These are phyloP conservation scores for Aspergillus fumigatus DNA, from an alignment of 2,329 filamentous ascomycete genomes.

Conservation along the genomic window DNA sequence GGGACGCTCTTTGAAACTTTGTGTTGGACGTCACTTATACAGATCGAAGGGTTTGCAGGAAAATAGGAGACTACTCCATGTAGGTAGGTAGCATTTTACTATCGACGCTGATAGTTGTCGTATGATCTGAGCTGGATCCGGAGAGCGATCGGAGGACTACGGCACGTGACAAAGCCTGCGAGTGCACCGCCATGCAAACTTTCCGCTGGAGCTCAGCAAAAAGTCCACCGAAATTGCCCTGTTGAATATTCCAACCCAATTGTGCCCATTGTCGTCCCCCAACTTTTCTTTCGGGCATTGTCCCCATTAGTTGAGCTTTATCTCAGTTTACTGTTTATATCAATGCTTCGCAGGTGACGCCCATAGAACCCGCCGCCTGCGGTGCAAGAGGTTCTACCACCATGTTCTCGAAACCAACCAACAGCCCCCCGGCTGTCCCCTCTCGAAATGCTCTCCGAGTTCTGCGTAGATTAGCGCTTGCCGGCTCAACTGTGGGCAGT, in stretches of 20 bases:
- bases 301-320: background rate
- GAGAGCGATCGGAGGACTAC: conserved; percentile 6
- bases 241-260: conserved; percentile 1
- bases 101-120: background rate
- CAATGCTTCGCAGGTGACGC: conserved; percentile 13
- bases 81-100: too few relatives aligned
- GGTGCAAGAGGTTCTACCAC: conserved; percentile 17
- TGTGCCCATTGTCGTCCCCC: background rate
- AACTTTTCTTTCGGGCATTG: background rate
- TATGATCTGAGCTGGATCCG: conserved; percentile 9
- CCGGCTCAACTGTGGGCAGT: conserved; percentile 36
- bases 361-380: conserved; percentile 20
- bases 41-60: background rate
- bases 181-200: conserved; percentile 12
- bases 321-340: background rate
- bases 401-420: conserved; percentile 32
- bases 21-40: background rate
- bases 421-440: conserved; percentile 31
- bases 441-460: conserved; percentile 43
- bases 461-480: conserved; percentile 32
- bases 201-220: conserved; percentile 7
- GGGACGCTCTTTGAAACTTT: background rate
- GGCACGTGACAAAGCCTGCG: conserved; percentile 11
- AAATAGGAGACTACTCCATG: too few relatives aligned
- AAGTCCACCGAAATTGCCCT: conserved; percentile 4